phyloP scores from a whole-genome alignment of 75 land plant genomes.

The Selaginella tamariscina region DNA sequence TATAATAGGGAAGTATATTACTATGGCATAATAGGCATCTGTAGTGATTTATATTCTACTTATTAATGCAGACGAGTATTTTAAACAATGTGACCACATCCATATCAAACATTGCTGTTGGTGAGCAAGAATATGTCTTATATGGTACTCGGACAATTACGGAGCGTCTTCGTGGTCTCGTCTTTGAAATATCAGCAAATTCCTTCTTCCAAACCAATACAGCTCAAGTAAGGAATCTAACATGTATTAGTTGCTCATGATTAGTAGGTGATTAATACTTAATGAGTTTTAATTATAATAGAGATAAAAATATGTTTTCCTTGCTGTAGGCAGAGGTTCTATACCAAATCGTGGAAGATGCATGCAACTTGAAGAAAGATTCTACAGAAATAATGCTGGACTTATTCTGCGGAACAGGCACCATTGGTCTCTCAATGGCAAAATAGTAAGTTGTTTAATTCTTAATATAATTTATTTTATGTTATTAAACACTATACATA shows the following conservation, averaged over 20 bases:
- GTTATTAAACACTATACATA: neutral
- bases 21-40: too few relatives aligned
- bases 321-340: slow-evolving; percentile 80
- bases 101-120: slow-evolving; percentile 63
- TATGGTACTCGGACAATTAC: slow-evolving; percentile 62
- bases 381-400: slow-evolving; percentile 81
- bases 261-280: too few relatives aligned
- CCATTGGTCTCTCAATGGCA: slow-evolving; percentile 86
- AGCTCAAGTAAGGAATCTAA: slow-evolving; percentile 42
- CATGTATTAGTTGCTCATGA: neutral
- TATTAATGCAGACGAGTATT: slow-evolving; percentile 74
- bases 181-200: slow-evolving; percentile 88
- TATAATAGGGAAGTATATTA: neutral
- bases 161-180: slow-evolving; percentile 60
- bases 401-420: slow-evolving; percentile 94
- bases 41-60: neutral
- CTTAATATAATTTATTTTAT: neutral
- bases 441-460: slow-evolving; percentile 60
- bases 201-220: slow-evolving; percentile 96
- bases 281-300: too few relatives aligned
- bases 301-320: neutral
- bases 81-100: slow-evolving; percentile 72
- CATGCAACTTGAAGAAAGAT: slow-evolving; percentile 68
- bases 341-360: slow-evolving; percentile 61
- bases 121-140: slow-evolving; percentile 64